Evolutionary conservation across 2,329 filamentous ascomycete genomes (phyloP).

Genomic region (Beauveria pseudobassiana): DNA sequence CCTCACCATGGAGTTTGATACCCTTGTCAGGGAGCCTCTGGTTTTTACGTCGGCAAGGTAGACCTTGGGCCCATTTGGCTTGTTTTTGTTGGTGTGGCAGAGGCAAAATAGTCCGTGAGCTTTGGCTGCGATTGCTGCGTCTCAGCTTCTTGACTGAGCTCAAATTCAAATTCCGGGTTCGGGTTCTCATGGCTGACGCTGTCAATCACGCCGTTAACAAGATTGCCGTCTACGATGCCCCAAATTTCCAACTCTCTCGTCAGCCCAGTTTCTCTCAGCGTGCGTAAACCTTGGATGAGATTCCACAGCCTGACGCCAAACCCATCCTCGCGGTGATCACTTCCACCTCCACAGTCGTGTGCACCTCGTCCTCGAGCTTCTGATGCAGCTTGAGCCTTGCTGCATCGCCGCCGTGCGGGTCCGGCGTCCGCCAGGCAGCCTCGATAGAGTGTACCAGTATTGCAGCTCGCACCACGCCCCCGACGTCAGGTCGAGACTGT

Average conservation of each 20-base stretch:
- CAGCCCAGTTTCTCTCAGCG: slow-evolving; percentile 60
- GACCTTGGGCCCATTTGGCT: slow-evolving; percentile 25
- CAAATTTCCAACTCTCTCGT: slow-evolving; percentile 77
- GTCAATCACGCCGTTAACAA: slow-evolving; percentile 88
- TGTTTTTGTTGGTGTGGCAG: slow-evolving; percentile 13
- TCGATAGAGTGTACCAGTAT: slow-evolving; percentile 79
- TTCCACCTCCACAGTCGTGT: slow-evolving; percentile 66
- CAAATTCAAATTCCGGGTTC: slow-evolving; percentile 60
- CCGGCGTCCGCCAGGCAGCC: slow-evolving; percentile 62
- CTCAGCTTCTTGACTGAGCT: slow-evolving; percentile 33
- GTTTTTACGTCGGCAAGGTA: slow-evolving; percentile 92
- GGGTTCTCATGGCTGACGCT: slow-evolving; percentile 73
- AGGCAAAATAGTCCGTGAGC: slow-evolving; percentile 34
- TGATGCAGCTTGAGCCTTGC: slow-evolving; percentile 72
- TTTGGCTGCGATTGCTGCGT: slow-evolving; percentile 25
- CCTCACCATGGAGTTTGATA: slow-evolving; percentile 58
- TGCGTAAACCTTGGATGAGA: slow-evolving; percentile 74
- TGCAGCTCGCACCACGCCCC: slow-evolving; percentile 96
- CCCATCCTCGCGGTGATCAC: slow-evolving; percentile 70
- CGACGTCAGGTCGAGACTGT: slow-evolving; percentile 79
- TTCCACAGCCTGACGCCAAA: slow-evolving; percentile 88
- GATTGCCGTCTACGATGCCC: slow-evolving; percentile 72
- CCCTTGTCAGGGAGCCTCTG: slow-evolving; percentile 56
- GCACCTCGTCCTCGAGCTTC: slow-evolving; percentile 76
- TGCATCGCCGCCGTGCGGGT: slow-evolving; percentile 77